These are phyloP conservation scores for Saturnispora saitoi DNA, from an alignment of 805 yeast species.

Conservation along the genomic window DNA sequence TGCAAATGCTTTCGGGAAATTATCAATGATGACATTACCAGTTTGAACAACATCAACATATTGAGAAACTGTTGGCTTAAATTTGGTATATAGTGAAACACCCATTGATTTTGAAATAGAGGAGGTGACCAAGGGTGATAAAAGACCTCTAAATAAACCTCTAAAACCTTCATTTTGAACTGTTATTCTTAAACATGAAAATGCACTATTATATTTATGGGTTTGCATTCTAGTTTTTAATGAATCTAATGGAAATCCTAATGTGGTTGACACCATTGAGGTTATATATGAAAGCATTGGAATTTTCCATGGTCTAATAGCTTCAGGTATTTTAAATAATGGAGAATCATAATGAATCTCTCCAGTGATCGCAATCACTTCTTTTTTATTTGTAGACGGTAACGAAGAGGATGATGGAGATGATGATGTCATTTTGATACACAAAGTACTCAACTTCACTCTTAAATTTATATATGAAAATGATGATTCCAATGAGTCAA, in stretches of 20 bases:
- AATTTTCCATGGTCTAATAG: constrained; percentile 44
- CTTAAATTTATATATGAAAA: background rate
- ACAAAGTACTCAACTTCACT: background rate
- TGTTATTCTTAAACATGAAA: constrained; percentile 51
- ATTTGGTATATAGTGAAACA: constrained; percentile 52
- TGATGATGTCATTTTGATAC: background rate
- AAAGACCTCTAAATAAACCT: constrained; percentile 70
- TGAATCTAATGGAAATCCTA: constrained; percentile 85
- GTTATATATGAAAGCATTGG: constrained; percentile 57
- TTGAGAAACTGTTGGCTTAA: constrained; percentile 33
- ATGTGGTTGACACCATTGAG: constrained; percentile 52
- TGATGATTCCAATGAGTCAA: constrained; percentile 2
- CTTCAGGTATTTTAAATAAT: constrained; percentile 38
- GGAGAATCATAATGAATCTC: constrained; percentile 39
- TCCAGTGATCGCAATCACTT: constrained; percentile 53
- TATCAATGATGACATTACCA: constrained; percentile 19
- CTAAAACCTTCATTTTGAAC: constrained; percentile 50
- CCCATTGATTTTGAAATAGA: constrained; percentile 57
- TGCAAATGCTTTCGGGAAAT: constrained; percentile 38
- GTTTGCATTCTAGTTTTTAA: constrained; percentile 83
- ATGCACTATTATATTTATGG: constrained; percentile 48
- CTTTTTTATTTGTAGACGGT: background rate
- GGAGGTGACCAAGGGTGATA: constrained; percentile 64
- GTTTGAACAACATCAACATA: constrained; percentile 10
- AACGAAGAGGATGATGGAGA: background rate